Evolutionary conservation across 2,329 filamentous ascomycete species (phyloP).

Genomic region (Alternaria postmessia): DNA sequence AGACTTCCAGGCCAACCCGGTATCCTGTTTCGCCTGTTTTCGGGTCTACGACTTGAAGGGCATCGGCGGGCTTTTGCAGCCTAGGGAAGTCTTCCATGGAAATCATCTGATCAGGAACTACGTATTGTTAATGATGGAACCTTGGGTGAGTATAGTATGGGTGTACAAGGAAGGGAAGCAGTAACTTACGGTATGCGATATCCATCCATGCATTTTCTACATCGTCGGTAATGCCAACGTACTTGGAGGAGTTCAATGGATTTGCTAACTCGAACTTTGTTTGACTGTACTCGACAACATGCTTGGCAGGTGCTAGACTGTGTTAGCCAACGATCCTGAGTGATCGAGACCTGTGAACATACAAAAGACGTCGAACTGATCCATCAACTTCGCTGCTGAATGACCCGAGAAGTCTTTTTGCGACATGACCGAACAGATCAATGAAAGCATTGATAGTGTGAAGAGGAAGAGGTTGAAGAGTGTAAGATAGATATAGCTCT

Average conservation of each 20-base stretch:
- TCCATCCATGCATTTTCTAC: slow-evolving; percentile 67
- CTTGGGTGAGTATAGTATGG: neutral
- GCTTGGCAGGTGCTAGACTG: slow-evolving; percentile 36
- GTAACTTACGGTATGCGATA: slow-evolving; percentile 56
- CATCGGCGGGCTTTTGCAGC: slow-evolving; percentile 61
- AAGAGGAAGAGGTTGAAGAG: slow-evolving; percentile 47
- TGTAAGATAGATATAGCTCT: slow-evolving; percentile 40
- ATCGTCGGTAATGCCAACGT: slow-evolving; percentile 64
- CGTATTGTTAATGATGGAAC: slow-evolving; percentile 3
- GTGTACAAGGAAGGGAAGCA: neutral
- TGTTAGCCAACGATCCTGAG: neutral
- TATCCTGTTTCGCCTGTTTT: slow-evolving; percentile 66
- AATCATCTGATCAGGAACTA: slow-evolving; percentile 70
- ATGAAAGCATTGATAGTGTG: slow-evolving; percentile 40
- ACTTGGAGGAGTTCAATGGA: slow-evolving; percentile 50
- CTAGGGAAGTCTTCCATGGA: slow-evolving; percentile 62
- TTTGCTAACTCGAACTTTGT: slow-evolving; percentile 39
- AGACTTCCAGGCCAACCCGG: slow-evolving; percentile 66
- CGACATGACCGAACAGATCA: slow-evolving; percentile 43
- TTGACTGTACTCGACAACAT: slow-evolving; percentile 39
- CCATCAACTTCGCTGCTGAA: slow-evolving; percentile 41
- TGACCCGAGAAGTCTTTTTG: slow-evolving; percentile 37
- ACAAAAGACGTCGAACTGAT: slow-evolving; percentile 44
- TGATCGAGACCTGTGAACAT: neutral
- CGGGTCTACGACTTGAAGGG: slow-evolving; percentile 65